Base-by-base conservation (phyloP, 2,329 filamentous ascomycete species). In the Colletotrichum scovillei region DNA sequence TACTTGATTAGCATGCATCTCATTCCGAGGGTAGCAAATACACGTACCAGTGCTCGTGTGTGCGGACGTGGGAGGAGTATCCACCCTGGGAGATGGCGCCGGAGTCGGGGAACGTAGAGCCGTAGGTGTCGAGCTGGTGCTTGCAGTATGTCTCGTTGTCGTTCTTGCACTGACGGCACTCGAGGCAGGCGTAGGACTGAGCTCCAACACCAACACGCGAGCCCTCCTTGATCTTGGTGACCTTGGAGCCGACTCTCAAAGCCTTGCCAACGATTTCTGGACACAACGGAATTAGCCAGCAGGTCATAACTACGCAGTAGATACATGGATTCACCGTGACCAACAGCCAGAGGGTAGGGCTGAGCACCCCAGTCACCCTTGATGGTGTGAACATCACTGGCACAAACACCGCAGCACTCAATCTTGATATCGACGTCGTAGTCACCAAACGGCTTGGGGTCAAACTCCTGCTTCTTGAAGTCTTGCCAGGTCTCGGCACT, bases 361-460 rank as follows among this genome's bases (percentile, higher is more conserved):
- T 91, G 89, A 46, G 84, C 85, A 72, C 90, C 91, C 92, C 92
- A 94, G 74, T 92, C 91, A 75, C 91, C 91, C 78, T 82, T 90
- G 80, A 94, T 88, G 73, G 91, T 94, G 84, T 94, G 92, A 60
- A 93, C 86, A 79, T 95, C 92, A 76, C 90, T 92, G 77, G 92
- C 90, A 81, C 93, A 95, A 66, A 95, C 88, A 79, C 94, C 93
- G 79, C 94, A 96, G 80, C 90, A 92, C 76, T 95, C 92, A 78
- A 98, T 92, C 86, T 95, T 93, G 84, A 98, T 90, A 81, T 97
- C 95, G 78, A 98, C 91, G 80, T 98, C 95, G 83, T 94, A 89
- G 81, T 95, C 94, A 76, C 92, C 94, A 81, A 97, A 97, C 22
- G 93, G 93, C 86, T 97, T 97, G 72, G 95, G 91, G 77, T 92